Base-by-base conservation (phyloP, 306 rosid species). In the Prosopis cineraria region DNA sequence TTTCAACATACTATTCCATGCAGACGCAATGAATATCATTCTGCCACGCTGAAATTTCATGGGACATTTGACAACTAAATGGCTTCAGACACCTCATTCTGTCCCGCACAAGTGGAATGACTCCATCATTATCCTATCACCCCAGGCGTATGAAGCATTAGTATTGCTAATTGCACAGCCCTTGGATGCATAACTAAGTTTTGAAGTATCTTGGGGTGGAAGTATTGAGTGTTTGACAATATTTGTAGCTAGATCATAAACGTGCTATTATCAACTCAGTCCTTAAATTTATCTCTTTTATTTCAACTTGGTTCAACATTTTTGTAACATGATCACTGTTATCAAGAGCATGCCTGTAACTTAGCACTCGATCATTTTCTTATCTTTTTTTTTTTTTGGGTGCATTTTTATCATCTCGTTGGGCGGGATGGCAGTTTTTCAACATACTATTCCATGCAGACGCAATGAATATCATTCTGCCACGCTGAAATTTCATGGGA, bases 161-260 rank as follows among this genome's bases (percentile, higher is more conserved):
- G 24, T 16, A 14, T 30, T 29, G 40, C 12, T 6, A 16, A 3
- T 31, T 62, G 22, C 39, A 4, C 20, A 5, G 31, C 66, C 27
- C 37, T 29, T 29, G 14, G 10, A 30, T 59, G 66, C 66, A 29
- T 13, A 14, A 13, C 20, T 59, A n/a, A n/a, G n/a, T n/a, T n/a
- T n/a, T 50, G 55, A 29, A 59, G 75, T 73, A 43, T 67, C 19
- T 24, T 66, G n/a, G 37, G 69, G 43, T 44, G 74, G 73, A 76
- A 30, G 72, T 33, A 48, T 58, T 16, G 4, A 66, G 44, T 11
- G 48, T 44, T 59, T 44, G 58, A 78, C 62, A 22, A 17, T 12
- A 22, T 16, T 36, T 37, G 17, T 48, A 69, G 8, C 52, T 67
- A 53, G 74, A 40, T 59, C 10, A 22, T 50, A 45, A 74, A 17